Conservation (phyloP, 495 filamentous ascomycete genomes). For the Penicillium longicatenatum region DNA sequence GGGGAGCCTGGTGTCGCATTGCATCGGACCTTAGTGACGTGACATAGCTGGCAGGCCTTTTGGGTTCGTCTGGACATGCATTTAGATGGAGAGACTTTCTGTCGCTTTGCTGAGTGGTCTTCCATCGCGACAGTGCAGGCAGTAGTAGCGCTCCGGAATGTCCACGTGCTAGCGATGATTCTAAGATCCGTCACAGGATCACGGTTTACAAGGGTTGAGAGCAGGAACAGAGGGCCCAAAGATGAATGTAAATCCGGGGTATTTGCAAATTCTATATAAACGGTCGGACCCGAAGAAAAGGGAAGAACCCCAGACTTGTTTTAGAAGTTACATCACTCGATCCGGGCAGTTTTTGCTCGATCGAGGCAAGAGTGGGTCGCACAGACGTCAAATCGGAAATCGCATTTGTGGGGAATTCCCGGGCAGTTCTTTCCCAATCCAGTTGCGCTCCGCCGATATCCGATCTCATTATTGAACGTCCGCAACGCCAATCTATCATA, state of each 20-base stretch:
- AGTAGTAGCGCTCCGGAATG: not conserved
- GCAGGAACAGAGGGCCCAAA: not conserved
- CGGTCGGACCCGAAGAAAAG: not conserved
- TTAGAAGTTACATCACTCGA: constrained; percentile 5
- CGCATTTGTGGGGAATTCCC: constrained; percentile 3
- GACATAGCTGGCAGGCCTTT: constrained; percentile 16
- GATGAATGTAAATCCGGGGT: not conserved
- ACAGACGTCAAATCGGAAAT: constrained; percentile 3
- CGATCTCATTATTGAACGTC: not conserved
- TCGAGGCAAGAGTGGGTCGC: constrained; percentile 11
- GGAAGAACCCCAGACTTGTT: not conserved
- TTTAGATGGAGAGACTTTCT: constrained; percentile 1
- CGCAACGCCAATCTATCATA: not conserved
- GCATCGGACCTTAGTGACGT: constrained; percentile 17
- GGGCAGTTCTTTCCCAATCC: constrained; percentile 2
- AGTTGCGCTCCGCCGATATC: not conserved
- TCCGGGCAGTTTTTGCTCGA: constrained; percentile 24
- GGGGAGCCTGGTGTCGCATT: constrained; percentile 12
- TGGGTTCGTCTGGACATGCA: not conserved
- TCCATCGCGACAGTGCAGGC: not conserved
- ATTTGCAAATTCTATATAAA: not conserved
- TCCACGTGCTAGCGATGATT: too few species aligned
- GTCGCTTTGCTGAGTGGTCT: not conserved
- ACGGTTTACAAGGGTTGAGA: not conserved
- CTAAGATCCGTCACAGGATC: not conserved